These are phyloP conservation scores for Saccharomycopsis oosterbeekiorum DNA, from an alignment of 805 yeast genomes.

Conservation along the genomic window DNA sequence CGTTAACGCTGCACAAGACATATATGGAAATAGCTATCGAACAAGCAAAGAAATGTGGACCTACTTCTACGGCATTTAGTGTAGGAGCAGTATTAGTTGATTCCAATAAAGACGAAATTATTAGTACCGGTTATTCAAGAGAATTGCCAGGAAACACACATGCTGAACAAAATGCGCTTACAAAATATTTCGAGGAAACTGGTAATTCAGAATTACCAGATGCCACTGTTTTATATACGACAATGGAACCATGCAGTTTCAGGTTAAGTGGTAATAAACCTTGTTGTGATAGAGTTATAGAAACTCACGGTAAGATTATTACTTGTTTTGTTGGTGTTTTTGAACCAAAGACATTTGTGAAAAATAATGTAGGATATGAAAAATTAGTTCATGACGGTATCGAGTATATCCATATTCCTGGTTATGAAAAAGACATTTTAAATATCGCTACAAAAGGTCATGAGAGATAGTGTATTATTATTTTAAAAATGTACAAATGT, in stretches of 20 bases:
- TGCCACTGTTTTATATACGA: slow-evolving; percentile 80
- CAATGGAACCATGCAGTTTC: slow-evolving; percentile 95
- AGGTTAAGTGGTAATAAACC: slow-evolving; percentile 86
- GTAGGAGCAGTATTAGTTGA: slow-evolving; percentile 83
- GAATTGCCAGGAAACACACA: slow-evolving; percentile 94
- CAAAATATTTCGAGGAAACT: slow-evolving; percentile 47
- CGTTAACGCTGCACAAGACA: slow-evolving; percentile 42
- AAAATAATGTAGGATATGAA: slow-evolving; percentile 53
- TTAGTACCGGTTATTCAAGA: slow-evolving; percentile 82
- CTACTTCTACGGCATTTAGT: slow-evolving; percentile 76
- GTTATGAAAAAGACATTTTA: slow-evolving; percentile 64
- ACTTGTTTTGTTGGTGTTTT: slow-evolving; percentile 85
- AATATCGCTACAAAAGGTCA: slow-evolving; percentile 71
- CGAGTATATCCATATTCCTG: slow-evolving; percentile 72
- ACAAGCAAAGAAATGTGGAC: slow-evolving; percentile 72
- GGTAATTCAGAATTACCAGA: slow-evolving; percentile 38
- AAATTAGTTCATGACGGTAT: slow-evolving; percentile 49
- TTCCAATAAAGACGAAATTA: slow-evolving; percentile 40
- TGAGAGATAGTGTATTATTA: slow-evolving; percentile 12
- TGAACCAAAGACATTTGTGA: slow-evolving; percentile 87
- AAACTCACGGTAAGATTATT: slow-evolving; percentile 36
- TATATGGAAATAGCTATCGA: slow-evolving; percentile 70
- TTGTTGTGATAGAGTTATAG: slow-evolving; percentile 71
- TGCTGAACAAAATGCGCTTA: slow-evolving; percentile 92
- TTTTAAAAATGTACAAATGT: no score